A percentile compares a stretch with the other conserved stretches of the same genome.
Conservation (phyloP, 2,329 filamentous ascomycete genomes). For the Sclerotinia glacialis region DNA sequence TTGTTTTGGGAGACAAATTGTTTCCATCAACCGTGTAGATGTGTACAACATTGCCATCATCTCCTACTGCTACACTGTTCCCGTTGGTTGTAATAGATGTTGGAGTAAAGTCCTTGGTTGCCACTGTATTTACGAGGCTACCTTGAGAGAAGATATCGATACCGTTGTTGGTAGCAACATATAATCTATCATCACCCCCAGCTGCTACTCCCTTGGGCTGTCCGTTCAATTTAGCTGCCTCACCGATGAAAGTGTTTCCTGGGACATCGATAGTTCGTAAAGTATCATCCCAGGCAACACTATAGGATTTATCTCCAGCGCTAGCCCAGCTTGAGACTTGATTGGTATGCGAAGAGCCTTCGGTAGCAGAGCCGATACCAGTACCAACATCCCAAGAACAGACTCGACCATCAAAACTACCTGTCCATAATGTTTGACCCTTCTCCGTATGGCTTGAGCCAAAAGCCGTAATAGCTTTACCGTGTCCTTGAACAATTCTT, state of each 20-base stretch:
- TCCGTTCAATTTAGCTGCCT: constrained; percentile 63
- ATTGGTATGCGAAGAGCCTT: constrained; percentile 80
- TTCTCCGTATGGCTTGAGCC: constrained; percentile 50
- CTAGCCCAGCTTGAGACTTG: constrained; percentile 76
- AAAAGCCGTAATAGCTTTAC: constrained; percentile 84
- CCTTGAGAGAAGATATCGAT: constrained; percentile 60
- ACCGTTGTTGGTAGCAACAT: constrained; percentile 52
- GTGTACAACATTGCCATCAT: constrained; percentile 69
- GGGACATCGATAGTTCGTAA: constrained; percentile 74
- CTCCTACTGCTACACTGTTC: constrained; percentile 70
- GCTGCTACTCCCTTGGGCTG: constrained; percentile 76
- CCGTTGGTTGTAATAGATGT: constrained; percentile 69
- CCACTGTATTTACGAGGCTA: constrained; percentile 56
- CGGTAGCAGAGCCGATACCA: constrained; percentile 67
- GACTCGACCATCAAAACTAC: constrained; percentile 86
- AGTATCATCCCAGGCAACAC: constrained; percentile 91
- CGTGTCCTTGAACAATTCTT: constrained; percentile 78
- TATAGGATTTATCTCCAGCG: constrained; percentile 66
- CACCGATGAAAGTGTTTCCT: constrained; percentile 71
- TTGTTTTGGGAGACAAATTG: constrained; percentile 46
- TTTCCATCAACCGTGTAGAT: constrained; percentile 66
- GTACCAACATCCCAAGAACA: constrained; percentile 76
- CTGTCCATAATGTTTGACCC: constrained; percentile 72
- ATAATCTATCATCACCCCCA: constrained; percentile 47
- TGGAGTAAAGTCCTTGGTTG: constrained; percentile 61